phyloP scores from a whole-genome alignment of 2,329 filamentous ascomycete species.

The Fusarium siculi region DNA sequence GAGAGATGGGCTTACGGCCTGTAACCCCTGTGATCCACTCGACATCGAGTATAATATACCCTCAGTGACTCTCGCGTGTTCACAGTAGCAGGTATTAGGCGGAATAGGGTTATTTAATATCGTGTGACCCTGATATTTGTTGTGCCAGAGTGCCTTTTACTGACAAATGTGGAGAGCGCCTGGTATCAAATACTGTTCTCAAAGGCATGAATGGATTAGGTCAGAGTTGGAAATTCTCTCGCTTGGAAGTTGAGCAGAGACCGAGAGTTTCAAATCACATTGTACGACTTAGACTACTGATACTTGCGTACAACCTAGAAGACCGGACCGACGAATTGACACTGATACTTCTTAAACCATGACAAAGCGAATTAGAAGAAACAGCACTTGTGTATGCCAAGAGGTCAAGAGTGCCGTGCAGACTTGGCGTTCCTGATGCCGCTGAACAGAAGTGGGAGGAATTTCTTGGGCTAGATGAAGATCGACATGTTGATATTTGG shows the following conservation, averaged over 20 bases:
- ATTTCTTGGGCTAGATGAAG: conserved; percentile 6
- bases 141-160: not conserved
- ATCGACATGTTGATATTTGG: conserved; percentile 11
- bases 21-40: not conserved
- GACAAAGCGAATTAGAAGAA: not conserved
- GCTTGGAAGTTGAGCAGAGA: not conserved
- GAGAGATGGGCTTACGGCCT: not conserved
- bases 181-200: not conserved
- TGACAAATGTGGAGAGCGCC: not conserved
- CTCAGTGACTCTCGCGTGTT: not conserved
- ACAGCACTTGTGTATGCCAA: conserved; percentile 2
- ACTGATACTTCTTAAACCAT: not conserved
- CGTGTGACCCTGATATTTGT: not conserved
- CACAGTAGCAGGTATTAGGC: not conserved
- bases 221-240: not conserved
- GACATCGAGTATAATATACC: not conserved
- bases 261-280: not conserved
- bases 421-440: conserved; percentile 9
- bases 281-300: not conserved
- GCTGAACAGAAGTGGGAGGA: not conserved
- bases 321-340: not conserved
- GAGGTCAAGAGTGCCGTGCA: not conserved
- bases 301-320: not conserved
- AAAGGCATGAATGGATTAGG: not conserved
- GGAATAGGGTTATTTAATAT: not conserved